These are phyloP conservation scores for Mercurialis annua DNA, from an alignment of 345 rosid genomes.

Conservation along the genomic window DNA sequence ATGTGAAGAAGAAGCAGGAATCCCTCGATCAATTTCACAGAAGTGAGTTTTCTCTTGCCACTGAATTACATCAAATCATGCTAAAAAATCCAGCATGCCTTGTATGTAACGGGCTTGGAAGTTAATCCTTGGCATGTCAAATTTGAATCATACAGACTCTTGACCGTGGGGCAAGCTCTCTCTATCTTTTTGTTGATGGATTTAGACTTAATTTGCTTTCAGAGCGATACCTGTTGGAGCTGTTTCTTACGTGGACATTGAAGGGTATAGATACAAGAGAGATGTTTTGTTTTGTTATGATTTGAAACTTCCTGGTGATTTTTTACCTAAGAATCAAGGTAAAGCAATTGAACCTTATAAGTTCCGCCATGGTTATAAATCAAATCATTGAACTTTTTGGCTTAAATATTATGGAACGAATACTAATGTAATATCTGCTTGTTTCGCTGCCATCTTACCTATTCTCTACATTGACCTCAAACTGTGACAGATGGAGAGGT, in stretches of 20 bases:
- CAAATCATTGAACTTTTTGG: neutral
- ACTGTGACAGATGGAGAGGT: constrained; percentile 82
- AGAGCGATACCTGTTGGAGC: constrained; percentile 84
- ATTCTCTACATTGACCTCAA: neutral
- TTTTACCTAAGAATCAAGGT: constrained; percentile 75
- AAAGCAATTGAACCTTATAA: constrained; percentile 16
- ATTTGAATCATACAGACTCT: neutral
- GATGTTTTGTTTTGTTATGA: constrained; percentile 89
- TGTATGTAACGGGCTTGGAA: constrained; percentile 1
- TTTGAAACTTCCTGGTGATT: constrained; percentile 62
- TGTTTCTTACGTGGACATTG: constrained; percentile 72
- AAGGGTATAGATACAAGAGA: constrained; percentile 64
- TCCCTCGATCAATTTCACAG: constrained; percentile 50
- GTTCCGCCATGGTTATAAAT: neutral
- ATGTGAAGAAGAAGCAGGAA: constrained; percentile 97
- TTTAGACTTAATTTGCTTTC: constrained; percentile 19
- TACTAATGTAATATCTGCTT: neutral
- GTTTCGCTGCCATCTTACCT: neutral
- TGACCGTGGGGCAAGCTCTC: neutral
- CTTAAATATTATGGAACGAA: neutral
- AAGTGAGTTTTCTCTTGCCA: constrained; percentile 35
- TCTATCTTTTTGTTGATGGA: constrained; percentile 7
- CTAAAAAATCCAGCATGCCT: constrained; percentile 1
- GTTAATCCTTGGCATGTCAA: constrained; percentile 3
- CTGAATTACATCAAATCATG: constrained; percentile 2